Conservation (phyloP, 345 rosid species). For the Citrus mangshanensis region DNA sequence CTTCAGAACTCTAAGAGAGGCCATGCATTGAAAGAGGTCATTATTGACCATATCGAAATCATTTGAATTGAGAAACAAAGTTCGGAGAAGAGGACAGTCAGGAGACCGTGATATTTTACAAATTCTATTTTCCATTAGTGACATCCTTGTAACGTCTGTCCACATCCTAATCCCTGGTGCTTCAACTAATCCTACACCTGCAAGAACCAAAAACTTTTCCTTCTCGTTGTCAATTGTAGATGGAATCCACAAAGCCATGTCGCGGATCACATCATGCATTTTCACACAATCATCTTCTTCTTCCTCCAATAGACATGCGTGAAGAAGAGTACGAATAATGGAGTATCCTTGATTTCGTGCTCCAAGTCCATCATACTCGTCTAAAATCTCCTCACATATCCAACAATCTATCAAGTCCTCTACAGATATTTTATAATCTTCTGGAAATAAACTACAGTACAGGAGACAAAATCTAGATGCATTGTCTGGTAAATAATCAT, state of each 20-base stretch:
- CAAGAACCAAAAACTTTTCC: too few relatives aligned
- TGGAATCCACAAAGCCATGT: too few relatives aligned
- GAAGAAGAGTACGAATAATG: too few relatives aligned
- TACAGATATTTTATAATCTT: background rate
- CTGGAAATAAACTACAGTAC: conserved; percentile 18
- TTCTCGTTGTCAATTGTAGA: too few relatives aligned
- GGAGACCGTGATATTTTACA: background rate
- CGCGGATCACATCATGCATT: too few relatives aligned
- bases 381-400: conserved; percentile 28
- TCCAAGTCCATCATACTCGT: background rate
- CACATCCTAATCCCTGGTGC: too few relatives aligned
- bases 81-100: too few relatives aligned
- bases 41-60: background rate
- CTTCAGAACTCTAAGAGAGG: background rate
- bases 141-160: conserved; percentile 14
- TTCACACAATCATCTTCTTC: too few relatives aligned
- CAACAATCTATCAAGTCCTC: conserved; percentile 11
- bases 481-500: background rate
- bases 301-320: too few relatives aligned
- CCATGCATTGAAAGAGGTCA: background rate
- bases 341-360: background rate
- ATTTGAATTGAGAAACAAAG: too few relatives aligned
- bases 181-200: too few relatives aligned
- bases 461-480: background rate
- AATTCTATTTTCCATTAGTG: conserved; percentile 25